Conservation (phyloP, 164 flowering plant species). For the grape (Vitis vinifera) region ASM3070453v1 NC_081816.1:16393501-16394000, state of each 20-base stretch:
- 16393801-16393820: neutral
- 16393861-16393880: neutral
- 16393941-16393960: too few species aligned
- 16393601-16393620: neutral
- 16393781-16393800: neutral
- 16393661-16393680: neutral
- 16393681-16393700: neutral
- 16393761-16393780: neutral
- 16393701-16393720: neutral
- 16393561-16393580: neutral
- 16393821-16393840: neutral
- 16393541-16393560: neutral
- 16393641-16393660: neutral
- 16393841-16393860: neutral
- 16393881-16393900: slow-evolving; percentile 3
- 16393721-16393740: neutral
- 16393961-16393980: too few species aligned
- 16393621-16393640: neutral
- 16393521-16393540: neutral
- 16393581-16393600: neutral
- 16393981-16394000: too few species aligned
- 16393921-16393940: neutral
- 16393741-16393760: neutral
- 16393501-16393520: neutral
- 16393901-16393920: neutral